Base-by-base conservation (phyloP, 1,284 basidiomycete genomes). In the Farysia itapuensis region DNA sequence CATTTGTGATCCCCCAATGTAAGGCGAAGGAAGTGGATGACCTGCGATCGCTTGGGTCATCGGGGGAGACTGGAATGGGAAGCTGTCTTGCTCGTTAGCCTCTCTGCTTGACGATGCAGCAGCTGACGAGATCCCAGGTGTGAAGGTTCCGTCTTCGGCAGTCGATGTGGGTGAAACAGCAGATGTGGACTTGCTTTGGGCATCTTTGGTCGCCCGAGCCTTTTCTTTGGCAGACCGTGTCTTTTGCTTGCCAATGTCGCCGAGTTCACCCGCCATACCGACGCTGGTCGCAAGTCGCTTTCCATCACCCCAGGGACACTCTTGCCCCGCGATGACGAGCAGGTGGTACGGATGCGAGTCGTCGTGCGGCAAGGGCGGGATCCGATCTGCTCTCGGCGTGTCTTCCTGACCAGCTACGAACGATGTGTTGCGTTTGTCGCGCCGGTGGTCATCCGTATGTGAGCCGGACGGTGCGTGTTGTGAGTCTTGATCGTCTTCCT, bases 281-380 rank as follows among this genome's bases (percentile, higher is more conserved):
- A 74, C 57, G n/a, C 66, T 57, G 19, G 66, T 64, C 1, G 64
- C 67, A 0, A 73, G 33, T 2, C 64, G 56, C 16, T 66, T 64
- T 7, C 67, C 69, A 25, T 73, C 64, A 11, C 71, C 71, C 71
- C 71, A 74, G 5, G 72, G 72, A 38, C 70, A 73, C 43, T 74
- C 51, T 72, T 90, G 88, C 15, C 88, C 88, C 21, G 88, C 88
- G 4, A 90, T 82, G 18, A 90, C 83, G 16, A 90, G 79, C 14
- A 90, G 77, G 76, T 90, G 89, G 73, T 88, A 90, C 6, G 87
- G 87, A 75, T 90, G 89, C 15, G 43, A 39, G 32, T 71, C 59
- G 36, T 70, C 45, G 21, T 63, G 44, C 9, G 65, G 68, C 5
- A 74, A 60, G 15, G 61, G 72, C 4, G 72, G 72, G 15, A 73